A percentile compares a stretch with the other conserved stretches of the same genome.
phyloP scores from a whole-genome alignment of 2,329 filamentous ascomycete genomes.

The Dactylonectria macrodidyma region DNA sequence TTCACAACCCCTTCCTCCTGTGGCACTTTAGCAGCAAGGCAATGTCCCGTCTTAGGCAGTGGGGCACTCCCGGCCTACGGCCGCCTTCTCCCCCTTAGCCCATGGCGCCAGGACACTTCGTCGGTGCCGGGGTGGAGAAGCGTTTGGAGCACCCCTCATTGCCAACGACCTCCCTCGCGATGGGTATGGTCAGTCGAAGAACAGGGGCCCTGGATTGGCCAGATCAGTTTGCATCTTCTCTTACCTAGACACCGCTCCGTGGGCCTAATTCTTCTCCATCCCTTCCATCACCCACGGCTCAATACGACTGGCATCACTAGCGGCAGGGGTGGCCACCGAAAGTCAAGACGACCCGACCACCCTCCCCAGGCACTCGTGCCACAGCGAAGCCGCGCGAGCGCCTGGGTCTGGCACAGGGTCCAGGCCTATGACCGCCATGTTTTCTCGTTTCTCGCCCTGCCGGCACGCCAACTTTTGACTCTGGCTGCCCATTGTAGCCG shows the following conservation, averaged over 20 bases:
- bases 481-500: slow-evolving; percentile 31
- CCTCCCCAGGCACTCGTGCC: slow-evolving; percentile 33
- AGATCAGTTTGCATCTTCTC: slow-evolving; percentile 1
- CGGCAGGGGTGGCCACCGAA: slow-evolving; percentile 43
- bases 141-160: slow-evolving; percentile 14
- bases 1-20: slow-evolving; percentile 46
- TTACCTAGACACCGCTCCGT: slow-evolving; percentile 47
- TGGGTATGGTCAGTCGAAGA: slow-evolving; percentile 11
- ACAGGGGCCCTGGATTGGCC: slow-evolving; percentile 36
- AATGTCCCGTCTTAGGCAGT: slow-evolving; percentile 43
- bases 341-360: slow-evolving; percentile 46
- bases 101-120: slow-evolving; percentile 29
- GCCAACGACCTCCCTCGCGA: slow-evolving; percentile 10
- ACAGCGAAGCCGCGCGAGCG: slow-evolving; percentile 42
- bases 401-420: slow-evolving; percentile 43
- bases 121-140: slow-evolving; percentile 18
- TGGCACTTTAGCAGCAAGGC: slow-evolving; percentile 47
- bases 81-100: slow-evolving; percentile 21
- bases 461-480: slow-evolving; percentile 41
- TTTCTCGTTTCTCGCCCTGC: slow-evolving; percentile 45
- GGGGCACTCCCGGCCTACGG: slow-evolving; percentile 34
- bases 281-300: slow-evolving; percentile 46
- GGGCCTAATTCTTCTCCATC: slow-evolving; percentile 49
- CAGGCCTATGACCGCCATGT: slow-evolving; percentile 35
- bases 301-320: slow-evolving; percentile 45